Evolutionary conservation across 306 rosid species (phyloP), one percentile per base, ranked within the genome.

Genomic region (Comarum palustre): DNA sequence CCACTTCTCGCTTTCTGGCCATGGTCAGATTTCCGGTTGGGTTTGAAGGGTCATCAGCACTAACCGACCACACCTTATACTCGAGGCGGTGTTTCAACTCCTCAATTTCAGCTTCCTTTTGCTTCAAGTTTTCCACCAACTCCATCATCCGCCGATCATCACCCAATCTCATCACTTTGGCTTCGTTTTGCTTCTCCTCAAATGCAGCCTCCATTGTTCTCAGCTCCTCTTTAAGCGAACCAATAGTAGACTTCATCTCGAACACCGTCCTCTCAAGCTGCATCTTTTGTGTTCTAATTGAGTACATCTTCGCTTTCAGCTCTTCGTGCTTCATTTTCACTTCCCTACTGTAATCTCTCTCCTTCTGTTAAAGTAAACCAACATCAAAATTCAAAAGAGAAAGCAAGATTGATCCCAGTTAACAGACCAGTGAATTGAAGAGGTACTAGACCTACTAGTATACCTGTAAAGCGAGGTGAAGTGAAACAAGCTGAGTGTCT

Each of bases 171-270:
- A 6, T 75, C 80, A 69, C 41, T 73, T 77, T 85, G 78, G 86
- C 81, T 75, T 91, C 97, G 9, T 76, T 82, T 77, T 86, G 92
- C 82, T 88, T 84, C 81, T 85, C 94, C 78, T 76, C 87, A 17
- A 91, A 75, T 47, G 86, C 84, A 3, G 85, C 72, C 68, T 86
- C 92, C 86, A 89, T 72, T 59, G 86, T 61, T 65, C 69, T 88
- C 58, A 82, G 94, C 66, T 94, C 97, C 27, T 94, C 97, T 79
- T 84, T 84, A 60, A 89, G 87, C 5, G 91, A 86, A 78, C 80
- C 86, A 68, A 88, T 69, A 24, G 89, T 86, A 50, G 99, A 91
- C 73, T 89, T 86, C 89, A 85, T 71, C 81, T 87, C 90, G 41
- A 45, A 32, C 47, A 91, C 69, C 48, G 80, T 88, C 76, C 96